A percentile compares a stretch with the other conserved stretches of the same genome.
phyloP scores from a whole-genome alignment of 108 stramenopile species.

The Nitzschia sp. region DNA sequence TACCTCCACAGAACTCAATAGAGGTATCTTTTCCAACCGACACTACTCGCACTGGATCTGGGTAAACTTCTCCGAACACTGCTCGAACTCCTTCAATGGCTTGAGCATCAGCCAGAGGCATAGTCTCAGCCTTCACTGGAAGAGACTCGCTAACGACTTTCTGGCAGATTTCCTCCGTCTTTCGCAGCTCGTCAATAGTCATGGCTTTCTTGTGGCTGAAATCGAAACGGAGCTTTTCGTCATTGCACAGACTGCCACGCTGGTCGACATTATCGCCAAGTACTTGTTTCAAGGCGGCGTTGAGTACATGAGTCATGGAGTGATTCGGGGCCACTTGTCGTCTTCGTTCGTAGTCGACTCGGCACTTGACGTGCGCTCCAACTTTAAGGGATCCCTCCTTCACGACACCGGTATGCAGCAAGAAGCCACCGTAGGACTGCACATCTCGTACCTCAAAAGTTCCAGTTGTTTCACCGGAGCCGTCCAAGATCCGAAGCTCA shows the following conservation, averaged over 20 bases:
- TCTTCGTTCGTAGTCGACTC: conserved; percentile 94
- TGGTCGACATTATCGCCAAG: conserved; percentile 88
- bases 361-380: conserved; percentile 76
- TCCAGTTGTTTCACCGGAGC: conserved; percentile 64
- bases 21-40: conserved; percentile 87
- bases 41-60: conserved; percentile 97
- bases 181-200: conserved; percentile 76
- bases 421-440: conserved; percentile 87
- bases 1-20: conserved; percentile 99
- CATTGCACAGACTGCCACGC: conserved; percentile 87
- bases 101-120: conserved; percentile 83
- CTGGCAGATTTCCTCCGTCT: conserved; percentile 87
- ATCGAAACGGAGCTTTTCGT: conserved; percentile 98
- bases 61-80: conserved; percentile 99
- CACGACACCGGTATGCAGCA: conserved; percentile 85
- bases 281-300: conserved; percentile 94
- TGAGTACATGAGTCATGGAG: conserved; percentile 98
- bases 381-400: conserved; percentile 56
- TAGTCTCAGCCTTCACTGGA: conserved; percentile 66
- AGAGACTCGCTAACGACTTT: conserved; percentile 62
- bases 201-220: conserved; percentile 92
- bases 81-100: conserved; percentile 91
- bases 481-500: conserved; percentile 55
- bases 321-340: conserved; percentile 94
- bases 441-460: conserved; percentile 86